A percentile compares a stretch with the other conserved stretches of the same genome.
These are phyloP conservation scores for Rhizoclosmatium hyalinum DNA, from an alignment of 371 early-diverging fungal genomes.

Conservation along the genomic window DNA sequence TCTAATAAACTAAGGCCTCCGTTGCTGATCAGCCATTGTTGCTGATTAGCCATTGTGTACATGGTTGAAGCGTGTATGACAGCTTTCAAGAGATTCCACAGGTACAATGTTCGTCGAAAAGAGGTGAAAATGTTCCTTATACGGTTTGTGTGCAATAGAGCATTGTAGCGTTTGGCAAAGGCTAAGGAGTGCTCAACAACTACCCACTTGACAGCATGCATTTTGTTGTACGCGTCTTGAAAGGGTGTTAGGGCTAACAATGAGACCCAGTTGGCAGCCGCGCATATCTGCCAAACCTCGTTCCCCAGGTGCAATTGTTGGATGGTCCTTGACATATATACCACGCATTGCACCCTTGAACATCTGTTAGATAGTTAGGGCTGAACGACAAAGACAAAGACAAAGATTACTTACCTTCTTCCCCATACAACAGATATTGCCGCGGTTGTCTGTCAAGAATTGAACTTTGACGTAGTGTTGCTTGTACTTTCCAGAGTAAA, in stretches of 20 bases:
- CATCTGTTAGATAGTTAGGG: neutral
- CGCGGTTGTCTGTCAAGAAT: neutral
- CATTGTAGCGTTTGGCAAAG: no score
- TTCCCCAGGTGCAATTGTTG: neutral
- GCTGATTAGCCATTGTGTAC: no score
- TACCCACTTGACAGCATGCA: no score
- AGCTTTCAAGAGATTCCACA: no score
- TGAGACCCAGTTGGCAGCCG: neutral
- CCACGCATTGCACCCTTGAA: neutral
- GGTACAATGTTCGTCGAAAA: no score
- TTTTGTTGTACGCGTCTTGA: no score
- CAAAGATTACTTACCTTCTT: neutral
- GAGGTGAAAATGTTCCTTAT: no score
- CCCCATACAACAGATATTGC: neutral
- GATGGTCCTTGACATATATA: neutral
- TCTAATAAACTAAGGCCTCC: no score
- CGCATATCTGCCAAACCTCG: neutral
- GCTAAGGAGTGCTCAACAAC: no score
- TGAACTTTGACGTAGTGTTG: neutral
- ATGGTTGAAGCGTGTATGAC: no score
- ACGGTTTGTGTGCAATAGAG: no score
- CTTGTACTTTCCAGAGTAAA: neutral
- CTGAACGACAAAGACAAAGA: neutral
- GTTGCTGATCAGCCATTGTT: no score
- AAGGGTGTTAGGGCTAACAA: neutral